These are phyloP conservation scores for Suillus subluteus DNA, from an alignment of 768 basidiomycete genomes.

Conservation along the genomic window DNA sequence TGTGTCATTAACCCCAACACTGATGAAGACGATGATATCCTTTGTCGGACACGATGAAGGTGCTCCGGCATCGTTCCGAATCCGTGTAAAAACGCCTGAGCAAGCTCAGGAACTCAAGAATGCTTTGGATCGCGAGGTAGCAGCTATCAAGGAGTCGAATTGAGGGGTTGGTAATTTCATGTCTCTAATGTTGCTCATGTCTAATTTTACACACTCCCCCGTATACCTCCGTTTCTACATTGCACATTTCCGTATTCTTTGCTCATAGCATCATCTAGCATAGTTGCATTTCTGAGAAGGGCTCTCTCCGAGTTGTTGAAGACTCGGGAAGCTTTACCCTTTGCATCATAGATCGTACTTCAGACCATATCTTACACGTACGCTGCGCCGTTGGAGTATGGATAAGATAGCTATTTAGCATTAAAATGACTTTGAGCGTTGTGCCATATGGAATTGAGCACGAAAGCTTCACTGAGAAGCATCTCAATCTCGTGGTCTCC, in stretches of 20 bases:
- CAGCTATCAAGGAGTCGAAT: conserved; percentile 38
- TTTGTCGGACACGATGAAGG: conserved; percentile 72
- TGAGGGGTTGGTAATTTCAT: not conserved
- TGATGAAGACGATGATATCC: conserved; percentile 55
- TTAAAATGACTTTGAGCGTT: conserved; percentile 89
- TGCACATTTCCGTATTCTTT: conserved; percentile 4
- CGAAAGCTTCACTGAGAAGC: conserved; percentile 94
- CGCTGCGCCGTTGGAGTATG: conserved; percentile 1
- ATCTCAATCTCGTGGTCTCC: conserved; percentile 95
- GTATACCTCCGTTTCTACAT: not conserved
- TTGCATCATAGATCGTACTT: not conserved
- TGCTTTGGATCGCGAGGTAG: conserved; percentile 65
- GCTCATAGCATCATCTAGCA: conserved; percentile 1
- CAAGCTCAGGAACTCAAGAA: conserved; percentile 60
- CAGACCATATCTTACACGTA: conserved; percentile 6
- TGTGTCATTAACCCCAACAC: conserved; percentile 54
- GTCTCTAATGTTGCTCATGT: not conserved
- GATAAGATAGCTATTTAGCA: conserved; percentile 43
- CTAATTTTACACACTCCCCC: not conserved
- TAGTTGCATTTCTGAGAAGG: conserved; percentile 2
- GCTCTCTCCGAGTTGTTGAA: not conserved
- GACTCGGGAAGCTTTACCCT: not conserved
- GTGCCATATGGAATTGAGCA: conserved; percentile 91
- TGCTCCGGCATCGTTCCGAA: conserved; percentile 58
- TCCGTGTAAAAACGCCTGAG: conserved; percentile 63